These are phyloP conservation scores for Cichorium intybus DNA, from an alignment of 140 eudicot genomes.

Conservation along the genomic window DNA sequence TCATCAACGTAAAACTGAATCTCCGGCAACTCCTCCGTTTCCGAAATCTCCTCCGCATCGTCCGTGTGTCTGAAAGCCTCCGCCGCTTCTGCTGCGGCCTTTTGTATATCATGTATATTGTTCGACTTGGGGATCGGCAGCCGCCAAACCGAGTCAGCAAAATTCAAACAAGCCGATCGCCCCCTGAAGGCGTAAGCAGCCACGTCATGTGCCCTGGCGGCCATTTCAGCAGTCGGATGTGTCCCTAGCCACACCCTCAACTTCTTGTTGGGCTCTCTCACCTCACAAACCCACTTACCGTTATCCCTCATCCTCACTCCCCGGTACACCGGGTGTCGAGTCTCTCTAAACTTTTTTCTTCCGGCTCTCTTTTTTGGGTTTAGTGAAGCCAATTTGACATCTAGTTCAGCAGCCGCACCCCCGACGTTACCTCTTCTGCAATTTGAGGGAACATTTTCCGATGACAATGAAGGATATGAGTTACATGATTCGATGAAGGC, in stretches of 20 bases:
- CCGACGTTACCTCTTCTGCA: not conserved
- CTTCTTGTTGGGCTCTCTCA: conserved; percentile 59
- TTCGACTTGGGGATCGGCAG: conserved; percentile 52
- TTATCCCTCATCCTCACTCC: too few species aligned
- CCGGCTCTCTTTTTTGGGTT: too few species aligned
- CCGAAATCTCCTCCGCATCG: too few species aligned
- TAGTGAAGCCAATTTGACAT: conserved; percentile 43
- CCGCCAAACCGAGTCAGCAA: conserved; percentile 68
- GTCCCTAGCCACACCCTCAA: conserved; percentile 70
- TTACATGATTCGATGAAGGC: too few species aligned
- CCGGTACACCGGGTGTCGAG: too few species aligned
- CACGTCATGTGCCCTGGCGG: conserved; percentile 78
- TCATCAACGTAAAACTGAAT: too few species aligned
- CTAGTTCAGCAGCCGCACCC: not conserved
- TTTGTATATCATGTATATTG: conserved; percentile 49
- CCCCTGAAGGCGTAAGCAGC: conserved; percentile 64
- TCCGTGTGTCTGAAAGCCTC: conserved; percentile 39
- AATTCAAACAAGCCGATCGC: too few species aligned
- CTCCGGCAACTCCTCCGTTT: too few species aligned
- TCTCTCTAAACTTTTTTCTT: too few species aligned
- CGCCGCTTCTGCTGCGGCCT: conserved; percentile 64
- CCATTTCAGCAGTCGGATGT: conserved; percentile 64
- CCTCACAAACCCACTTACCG: conserved; percentile 69
- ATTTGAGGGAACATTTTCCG: not conserved
- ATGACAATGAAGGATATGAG: not conserved